Conservation (phyloP, 495 filamentous ascomycete species). For the Lasiosphaeria miniovina region DNA sequence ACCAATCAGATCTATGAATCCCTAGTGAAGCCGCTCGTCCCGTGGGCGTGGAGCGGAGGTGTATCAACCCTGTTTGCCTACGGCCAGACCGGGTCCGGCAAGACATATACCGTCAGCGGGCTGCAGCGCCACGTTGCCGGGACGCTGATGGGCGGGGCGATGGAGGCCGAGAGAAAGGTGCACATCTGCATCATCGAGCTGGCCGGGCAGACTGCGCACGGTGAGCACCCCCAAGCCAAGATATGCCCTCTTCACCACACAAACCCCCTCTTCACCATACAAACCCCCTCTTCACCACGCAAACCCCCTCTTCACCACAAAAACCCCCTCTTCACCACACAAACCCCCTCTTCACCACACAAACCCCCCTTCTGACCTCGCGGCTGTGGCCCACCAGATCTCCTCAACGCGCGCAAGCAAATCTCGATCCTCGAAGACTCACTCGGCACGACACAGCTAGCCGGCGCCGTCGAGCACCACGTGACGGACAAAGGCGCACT, state of each 20-base stretch:
- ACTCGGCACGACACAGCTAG: constrained; percentile 23
- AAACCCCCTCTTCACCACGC: neutral
- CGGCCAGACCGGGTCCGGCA: constrained; percentile 49
- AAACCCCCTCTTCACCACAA: neutral
- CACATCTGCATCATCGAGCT: constrained; percentile 25
- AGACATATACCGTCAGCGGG: constrained; percentile 42
- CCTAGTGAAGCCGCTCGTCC: constrained; percentile 22
- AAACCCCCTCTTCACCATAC: neutral
- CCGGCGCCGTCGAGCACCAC: constrained; percentile 19
- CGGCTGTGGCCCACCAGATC: constrained; percentile 9
- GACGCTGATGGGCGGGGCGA: constrained; percentile 15
- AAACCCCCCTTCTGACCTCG: neutral
- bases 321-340: neutral
- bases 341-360: neutral
- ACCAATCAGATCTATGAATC: constrained; percentile 21
- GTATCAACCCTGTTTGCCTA: constrained; percentile 41
- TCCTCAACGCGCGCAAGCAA: constrained; percentile 25
- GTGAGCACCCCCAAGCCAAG: neutral
- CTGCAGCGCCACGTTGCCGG: constrained; percentile 24
- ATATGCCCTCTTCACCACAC: neutral
- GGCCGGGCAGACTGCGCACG: constrained; percentile 18
- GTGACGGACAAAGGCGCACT: constrained; percentile 17
- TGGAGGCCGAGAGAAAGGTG: constrained; percentile 23
- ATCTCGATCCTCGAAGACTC: constrained; percentile 30
- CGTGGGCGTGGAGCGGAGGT: constrained; percentile 27